phyloP scores from a whole-genome alignment of 2,329 filamentous ascomycete species.

The Ilyonectria mors-panacis region DNA sequence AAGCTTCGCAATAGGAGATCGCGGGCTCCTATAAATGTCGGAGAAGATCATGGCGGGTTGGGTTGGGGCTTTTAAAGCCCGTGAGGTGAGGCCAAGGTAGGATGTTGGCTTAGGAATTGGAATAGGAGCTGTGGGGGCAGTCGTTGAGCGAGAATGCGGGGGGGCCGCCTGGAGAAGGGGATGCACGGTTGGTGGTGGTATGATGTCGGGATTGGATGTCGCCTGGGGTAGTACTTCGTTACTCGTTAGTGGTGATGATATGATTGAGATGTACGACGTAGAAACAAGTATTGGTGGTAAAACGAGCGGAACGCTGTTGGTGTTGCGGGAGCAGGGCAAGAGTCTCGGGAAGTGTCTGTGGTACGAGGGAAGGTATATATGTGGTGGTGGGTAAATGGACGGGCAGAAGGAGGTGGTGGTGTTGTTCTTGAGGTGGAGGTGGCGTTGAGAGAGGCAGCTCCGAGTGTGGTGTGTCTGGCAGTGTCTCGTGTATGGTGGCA shows the following conservation, averaged over 20 bases:
- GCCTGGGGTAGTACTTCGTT: slow-evolving; percentile 28
- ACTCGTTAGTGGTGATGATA: slow-evolving; percentile 16
- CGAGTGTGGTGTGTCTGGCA: slow-evolving; percentile 24
- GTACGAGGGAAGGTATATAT: slow-evolving; percentile 5
- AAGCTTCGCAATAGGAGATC: slow-evolving; percentile 67
- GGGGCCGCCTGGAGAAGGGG: slow-evolving; percentile 40
- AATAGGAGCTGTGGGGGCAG: slow-evolving; percentile 38
- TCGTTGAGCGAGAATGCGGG: slow-evolving; percentile 43
- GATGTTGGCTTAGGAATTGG: slow-evolving; percentile 31
- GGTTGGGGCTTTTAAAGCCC: slow-evolving; percentile 38
- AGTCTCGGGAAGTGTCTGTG: not conserved
- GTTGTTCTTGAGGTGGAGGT: slow-evolving; percentile 44
- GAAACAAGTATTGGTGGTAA: not conserved
- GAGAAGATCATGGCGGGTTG: slow-evolving; percentile 68
- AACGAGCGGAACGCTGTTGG: not conserved
- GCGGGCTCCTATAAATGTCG: slow-evolving; percentile 71
- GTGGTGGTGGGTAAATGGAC: slow-evolving; percentile 22
- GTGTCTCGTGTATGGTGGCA: slow-evolving; percentile 33
- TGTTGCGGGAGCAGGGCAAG: not conserved
- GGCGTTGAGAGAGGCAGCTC: slow-evolving; percentile 38
- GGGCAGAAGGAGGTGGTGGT: slow-evolving; percentile 30
- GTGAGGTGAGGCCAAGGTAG: slow-evolving; percentile 32
- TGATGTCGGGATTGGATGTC: slow-evolving; percentile 37
- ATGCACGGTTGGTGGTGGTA: slow-evolving; percentile 43
- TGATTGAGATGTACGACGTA: not conserved